Conservation (phyloP, 441 rosid genomes). For the Francoa sonchifolia region DNA sequence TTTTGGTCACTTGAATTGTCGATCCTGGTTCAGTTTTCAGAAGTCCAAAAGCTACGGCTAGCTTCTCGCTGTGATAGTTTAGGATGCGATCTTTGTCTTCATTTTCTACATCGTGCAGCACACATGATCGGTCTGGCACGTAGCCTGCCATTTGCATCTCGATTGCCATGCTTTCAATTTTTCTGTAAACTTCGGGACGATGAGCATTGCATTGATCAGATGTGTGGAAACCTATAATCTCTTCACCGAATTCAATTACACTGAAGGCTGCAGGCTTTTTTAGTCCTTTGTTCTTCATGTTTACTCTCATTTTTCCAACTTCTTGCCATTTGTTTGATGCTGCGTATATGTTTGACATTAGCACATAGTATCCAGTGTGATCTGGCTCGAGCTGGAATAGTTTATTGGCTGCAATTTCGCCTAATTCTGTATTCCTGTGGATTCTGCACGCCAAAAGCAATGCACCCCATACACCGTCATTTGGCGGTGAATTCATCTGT, state of each 20-base stretch:
- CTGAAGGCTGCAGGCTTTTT: conserved; percentile 44
- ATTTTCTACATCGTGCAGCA: conserved; percentile 33
- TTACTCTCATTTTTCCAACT: conserved; percentile 31
- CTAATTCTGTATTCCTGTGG: conserved; percentile 36
- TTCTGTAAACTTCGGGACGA: conserved; percentile 22
- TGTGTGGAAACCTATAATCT: conserved; percentile 34
- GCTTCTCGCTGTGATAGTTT: conserved; percentile 40
- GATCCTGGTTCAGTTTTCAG: conserved; percentile 14
- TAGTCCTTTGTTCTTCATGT: conserved; percentile 33
- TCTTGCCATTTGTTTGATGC: conserved; percentile 43
- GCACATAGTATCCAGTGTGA: conserved; percentile 39
- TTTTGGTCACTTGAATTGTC: conserved; percentile 25
- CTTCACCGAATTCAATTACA: conserved; percentile 21
- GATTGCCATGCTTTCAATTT: conserved; percentile 18
- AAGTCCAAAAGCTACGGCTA: conserved; percentile 37
- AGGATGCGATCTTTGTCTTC: conserved; percentile 37
- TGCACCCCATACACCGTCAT: conserved; percentile 47
- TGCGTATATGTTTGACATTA: conserved; percentile 41
- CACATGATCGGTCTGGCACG: conserved; percentile 30
- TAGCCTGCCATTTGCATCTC: conserved; percentile 35
- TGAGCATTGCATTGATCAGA: conserved; percentile 29
- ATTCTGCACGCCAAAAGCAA: conserved; percentile 55
- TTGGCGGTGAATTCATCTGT: conserved; percentile 33
- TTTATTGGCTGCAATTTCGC: conserved; percentile 34
- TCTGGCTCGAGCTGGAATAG: conserved; percentile 34